These are phyloP conservation scores for Hyaloscypha hepaticicola DNA, from an alignment of 495 filamentous ascomycete genomes.

Conservation along the genomic window DNA sequence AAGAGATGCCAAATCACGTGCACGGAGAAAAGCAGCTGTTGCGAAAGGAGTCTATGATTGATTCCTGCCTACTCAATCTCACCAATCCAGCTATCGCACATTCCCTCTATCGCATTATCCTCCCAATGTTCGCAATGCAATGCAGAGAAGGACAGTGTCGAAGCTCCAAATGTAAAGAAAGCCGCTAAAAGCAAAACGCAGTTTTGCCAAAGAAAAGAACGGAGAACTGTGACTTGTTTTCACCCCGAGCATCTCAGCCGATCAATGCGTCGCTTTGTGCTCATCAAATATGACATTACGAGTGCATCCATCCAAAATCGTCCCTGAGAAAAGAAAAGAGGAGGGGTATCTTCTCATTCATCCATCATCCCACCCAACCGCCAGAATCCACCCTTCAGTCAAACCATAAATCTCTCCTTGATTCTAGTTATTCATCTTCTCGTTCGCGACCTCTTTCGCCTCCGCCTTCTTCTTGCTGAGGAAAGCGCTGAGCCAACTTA, in stretches of 20 bases:
- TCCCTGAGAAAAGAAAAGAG: background rate
- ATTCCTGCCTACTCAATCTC: background rate
- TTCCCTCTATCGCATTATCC: too few relatives aligned
- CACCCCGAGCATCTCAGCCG: background rate
- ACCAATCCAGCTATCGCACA: background rate
- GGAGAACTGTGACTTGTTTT: background rate
- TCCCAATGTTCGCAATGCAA: background rate
- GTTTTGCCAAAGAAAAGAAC: background rate
- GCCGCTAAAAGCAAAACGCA: background rate
- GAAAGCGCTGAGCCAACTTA: conserved; percentile 55
- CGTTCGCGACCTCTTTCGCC: conserved; percentile 53
- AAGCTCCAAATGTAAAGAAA: background rate
- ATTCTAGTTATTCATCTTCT: conserved; percentile 43
- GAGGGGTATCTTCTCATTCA: background rate
- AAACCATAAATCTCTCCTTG: too few relatives aligned
- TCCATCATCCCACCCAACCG: background rate
- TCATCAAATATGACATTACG: background rate
- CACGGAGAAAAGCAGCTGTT: too few relatives aligned
- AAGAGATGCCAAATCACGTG: too few relatives aligned
- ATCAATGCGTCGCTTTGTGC: background rate
- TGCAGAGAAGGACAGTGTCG: background rate
- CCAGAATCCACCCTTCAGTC: background rate
- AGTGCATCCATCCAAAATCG: background rate
- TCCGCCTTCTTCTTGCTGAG: conserved; percentile 61
- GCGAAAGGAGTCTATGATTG: background rate